Base-by-base conservation (phyloP, 306 rosid species). In the Cyamopsis tetragonoloba region DNA sequence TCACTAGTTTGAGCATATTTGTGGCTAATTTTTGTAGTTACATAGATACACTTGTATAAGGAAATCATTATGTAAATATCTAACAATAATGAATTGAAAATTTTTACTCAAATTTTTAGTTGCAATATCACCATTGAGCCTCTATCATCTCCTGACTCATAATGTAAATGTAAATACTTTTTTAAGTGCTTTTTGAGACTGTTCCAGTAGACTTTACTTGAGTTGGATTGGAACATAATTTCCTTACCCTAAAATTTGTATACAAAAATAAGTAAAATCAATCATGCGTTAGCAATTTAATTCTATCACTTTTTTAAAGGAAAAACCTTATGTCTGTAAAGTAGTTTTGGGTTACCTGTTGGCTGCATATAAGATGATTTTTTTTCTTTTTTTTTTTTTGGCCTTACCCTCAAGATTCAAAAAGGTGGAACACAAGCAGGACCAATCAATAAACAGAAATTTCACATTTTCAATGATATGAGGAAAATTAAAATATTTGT, bases 1-100 rank as follows among this genome's bases (percentile, higher is more conserved):
- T 64, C 68, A 70, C 68, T 81, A 69, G 74, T 37, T 50, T 2
- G n/a, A n/a, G 19, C 11, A 9, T 15, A 14, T 56, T 0, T n/a
- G 4, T 27, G 53, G 27, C 18, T 15, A 47, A 66, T 14, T 1
- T 47, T 71, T 46, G 39, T 46, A 18, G 39, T 46, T 20, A n/a
- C 34, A 3, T 32, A 17, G 20, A 32, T 12, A 20, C 28, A 49
- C 23, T 19, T 27, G 2, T 15, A 43, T 22, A 34, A 35, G 7
- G 15, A 27, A 42, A 18, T 27, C 17, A 11, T 22, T 13, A 42
- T 55, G 43, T 55, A 17, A 20, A n/a, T 19, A 31, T 23, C 44
- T 42, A 19, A 28, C 12, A 13, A 42, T 42, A 56, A n/a, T 11
- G 12, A 18, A 27, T 6, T 6, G 53, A 42, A 6, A 27, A 23